Base-by-base conservation (phyloP, 2,329 filamentous ascomycete genomes). In the Orbilia quercus region DNA sequence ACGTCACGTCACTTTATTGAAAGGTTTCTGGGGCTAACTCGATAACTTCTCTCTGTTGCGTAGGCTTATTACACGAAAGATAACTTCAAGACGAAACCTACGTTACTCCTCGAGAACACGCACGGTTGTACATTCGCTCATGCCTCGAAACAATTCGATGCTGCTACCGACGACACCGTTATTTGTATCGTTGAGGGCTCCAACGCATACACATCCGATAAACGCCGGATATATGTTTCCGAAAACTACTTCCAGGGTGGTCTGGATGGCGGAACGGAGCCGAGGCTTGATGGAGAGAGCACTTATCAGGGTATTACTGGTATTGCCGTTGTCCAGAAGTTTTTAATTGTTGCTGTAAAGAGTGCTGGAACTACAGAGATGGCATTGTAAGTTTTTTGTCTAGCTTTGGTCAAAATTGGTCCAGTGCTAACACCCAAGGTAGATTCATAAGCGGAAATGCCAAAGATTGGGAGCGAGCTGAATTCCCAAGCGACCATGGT, bases 41-140 rank as follows among this genome's bases (percentile, higher is more conserved):
- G 80, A 11, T 83, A 82, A n/a, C n/a, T n/a, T n/a, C n/a, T 76
- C 78, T 82, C 44, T 80, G 80, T 62, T 75, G 3, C 44, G 18
- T 75, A 82, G 76, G 82, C 85, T 20, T 86, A 84, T 76, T 97
- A 96, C 80, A 98, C 95, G 1, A 88, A 85, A 12, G 90, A 98
- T 80, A 91, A 91, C 76, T 99, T 99, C 83, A 84, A 89, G 75
- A 86, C 85, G 3, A 81, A 85, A 45, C 85, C 87, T 57, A 85
- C 90, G 76, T 81, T 84, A 4, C 84, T 97, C 70, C 86, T 90
- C 58, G 83, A 86, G 44, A 86, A 88, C 76, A 91, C 91, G 1
- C 84, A 87, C 53, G 89, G 90, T 74, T 99, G 95, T 80, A 87
- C 89, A 80, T 99, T 94, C 92, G 94, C 95, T 57, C 91, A 91